Evolutionary conservation across 257 asterid species (phyloP), one percentile per base, ranked within the genome.

Genomic region (Mentha longifolia): DNA sequence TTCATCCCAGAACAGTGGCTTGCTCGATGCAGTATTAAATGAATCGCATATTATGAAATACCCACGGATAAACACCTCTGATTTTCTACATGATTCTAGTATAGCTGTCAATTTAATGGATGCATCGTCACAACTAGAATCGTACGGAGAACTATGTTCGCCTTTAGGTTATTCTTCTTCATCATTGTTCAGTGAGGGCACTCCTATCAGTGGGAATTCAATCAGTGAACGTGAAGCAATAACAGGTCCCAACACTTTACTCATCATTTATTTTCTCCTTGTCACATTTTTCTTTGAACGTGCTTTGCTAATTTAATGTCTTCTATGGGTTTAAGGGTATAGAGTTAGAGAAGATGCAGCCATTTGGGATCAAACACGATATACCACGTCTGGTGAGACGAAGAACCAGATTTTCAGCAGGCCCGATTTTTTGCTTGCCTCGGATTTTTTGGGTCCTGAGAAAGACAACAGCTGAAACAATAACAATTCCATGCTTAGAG

Each of bases 1-100:
- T 50, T 78, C 88, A 51, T 86, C 88, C 8, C 70, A 76, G 59
- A 87, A 87, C 77, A 87, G 90, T 78, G 97, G 92, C 51, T 84
- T 90, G 30, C 80, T 92, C 61, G 92, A 90, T 9, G 93, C 85
- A 11, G 88, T 86, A 8, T 79, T 88, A 45, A 77, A 76, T 51
- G 89, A 74, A 79, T 81, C 97, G 15, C 82, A 85, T 61, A 67
- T 82, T 67, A 57, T 78, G 80, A 80, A 77, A 30, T 61, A 68
- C 52, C 67, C 81, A 16, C 76, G 73, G 74, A 79, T 35, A 35
- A 33, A 67, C 75, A 64, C 63, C 73, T 62, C 71, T 12, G 58
- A 52, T 42, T 76, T 70, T 57, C 77, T 65, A 45, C 46, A 55
- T 72, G 68, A 72, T 61, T 76, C 84, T 43, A 42, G 61, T 49